These are phyloP conservation scores for Heliamphora pulchella DNA, from an alignment of 179 eudicot species.

Conservation along the genomic window DNA sequence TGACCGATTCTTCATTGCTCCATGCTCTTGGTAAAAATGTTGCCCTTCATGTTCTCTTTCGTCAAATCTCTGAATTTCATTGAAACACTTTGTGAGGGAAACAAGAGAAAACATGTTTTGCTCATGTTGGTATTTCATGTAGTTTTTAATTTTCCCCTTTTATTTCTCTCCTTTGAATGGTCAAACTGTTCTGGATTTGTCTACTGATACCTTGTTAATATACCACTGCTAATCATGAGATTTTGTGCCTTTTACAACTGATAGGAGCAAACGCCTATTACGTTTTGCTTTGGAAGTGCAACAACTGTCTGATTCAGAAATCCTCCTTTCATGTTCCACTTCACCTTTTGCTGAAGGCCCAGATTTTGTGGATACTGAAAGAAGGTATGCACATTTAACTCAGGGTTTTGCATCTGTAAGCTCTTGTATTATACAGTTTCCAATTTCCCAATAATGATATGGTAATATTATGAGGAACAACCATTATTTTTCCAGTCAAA, in stretches of 20 bases:
- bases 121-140: not conserved
- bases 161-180: not conserved
- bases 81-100: not conserved
- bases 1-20: conserved; percentile 65
- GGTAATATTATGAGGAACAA: not conserved
- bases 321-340: conserved; percentile 60
- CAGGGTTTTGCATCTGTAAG: not conserved
- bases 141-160: not conserved
- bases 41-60: not conserved
- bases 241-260: not conserved
- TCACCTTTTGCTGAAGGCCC: conserved; percentile 94
- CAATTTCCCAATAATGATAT: not conserved
- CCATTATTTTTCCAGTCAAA: not conserved
- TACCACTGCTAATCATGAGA: not conserved
- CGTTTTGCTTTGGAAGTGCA: conserved; percentile 33
- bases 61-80: not conserved
- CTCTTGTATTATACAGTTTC: not conserved
- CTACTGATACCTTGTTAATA: conserved; percentile 2
- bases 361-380: conserved; percentile 60
- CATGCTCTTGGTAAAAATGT: conserved; percentile 59
- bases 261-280: conserved; percentile 41
- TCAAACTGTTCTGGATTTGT: not conserved
- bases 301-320: conserved; percentile 54
- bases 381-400: conserved; percentile 42
- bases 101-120: not conserved